phyloP scores from a whole-genome alignment of 73 alveolate genomes.

The Tetrahymena elliotti region DNA sequence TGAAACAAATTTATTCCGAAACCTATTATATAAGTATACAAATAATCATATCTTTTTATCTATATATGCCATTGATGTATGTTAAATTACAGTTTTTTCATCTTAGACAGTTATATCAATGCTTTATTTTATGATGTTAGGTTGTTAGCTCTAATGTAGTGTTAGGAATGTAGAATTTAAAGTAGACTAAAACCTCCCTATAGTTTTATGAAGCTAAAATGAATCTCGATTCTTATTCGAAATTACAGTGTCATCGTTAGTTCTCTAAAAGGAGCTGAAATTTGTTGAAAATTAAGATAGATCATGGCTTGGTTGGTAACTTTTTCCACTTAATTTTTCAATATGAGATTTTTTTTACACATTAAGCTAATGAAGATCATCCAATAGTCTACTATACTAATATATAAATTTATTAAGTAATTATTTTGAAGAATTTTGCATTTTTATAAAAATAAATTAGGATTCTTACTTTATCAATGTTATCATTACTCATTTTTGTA shows the following conservation, averaged over 20 bases:
- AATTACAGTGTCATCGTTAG: neutral
- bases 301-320: neutral
- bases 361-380: neutral
- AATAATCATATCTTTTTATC: too few relatives aligned
- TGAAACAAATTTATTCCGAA: neutral
- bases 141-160: neutral
- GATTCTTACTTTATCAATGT: neutral
- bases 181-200: neutral
- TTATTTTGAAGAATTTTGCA: too few relatives aligned
- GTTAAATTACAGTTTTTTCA: neutral
- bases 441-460: neutral
- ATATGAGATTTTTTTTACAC: neutral
- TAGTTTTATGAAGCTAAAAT: neutral
- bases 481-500: neutral
- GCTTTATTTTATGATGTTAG: neutral
- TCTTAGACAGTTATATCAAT: neutral
- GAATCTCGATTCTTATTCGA: neutral
- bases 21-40: neutral
- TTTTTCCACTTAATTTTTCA: neutral
- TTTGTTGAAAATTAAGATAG: neutral
- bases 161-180: neutral
- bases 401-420: neutral
- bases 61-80: too few relatives aligned
- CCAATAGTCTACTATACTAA: neutral
- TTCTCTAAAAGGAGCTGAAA: neutral